Percentiles rank a stretch among this genome's conserved stretches.
Evolutionary conservation across 495 filamentous ascomycete genomes (phyloP).

Genomic region (Penicillium chermesinum): DNA sequence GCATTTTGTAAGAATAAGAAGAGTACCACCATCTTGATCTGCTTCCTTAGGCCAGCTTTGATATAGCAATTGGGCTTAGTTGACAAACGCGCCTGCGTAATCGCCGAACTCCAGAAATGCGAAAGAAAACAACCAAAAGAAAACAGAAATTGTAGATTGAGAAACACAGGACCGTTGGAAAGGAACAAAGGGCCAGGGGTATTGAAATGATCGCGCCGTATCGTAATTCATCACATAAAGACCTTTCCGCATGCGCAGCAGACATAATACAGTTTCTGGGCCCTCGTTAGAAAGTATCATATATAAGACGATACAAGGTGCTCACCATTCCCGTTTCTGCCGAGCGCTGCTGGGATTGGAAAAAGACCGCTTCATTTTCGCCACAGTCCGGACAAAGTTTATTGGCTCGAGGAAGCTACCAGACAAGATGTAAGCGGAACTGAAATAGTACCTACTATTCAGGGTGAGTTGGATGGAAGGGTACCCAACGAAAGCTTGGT

Average conservation of each 20-base stretch:
- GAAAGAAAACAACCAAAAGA: constrained; percentile 1
- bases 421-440: too few species aligned
- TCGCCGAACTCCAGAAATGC: constrained; percentile 13
- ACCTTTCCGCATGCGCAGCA: constrained; percentile 90
- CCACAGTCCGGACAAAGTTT: constrained; percentile 78
- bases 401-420: constrained; percentile 85
- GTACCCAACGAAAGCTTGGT: too few species aligned
- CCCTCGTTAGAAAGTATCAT: constrained; percentile 2
- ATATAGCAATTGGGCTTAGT: not conserved
- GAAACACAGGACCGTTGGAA: constrained; percentile 9
- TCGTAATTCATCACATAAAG: constrained; percentile 51
- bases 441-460: too few species aligned
- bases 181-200: constrained; percentile 28
- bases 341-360: constrained; percentile 95
- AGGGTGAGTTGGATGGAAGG: too few species aligned
- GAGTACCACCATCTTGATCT: too few species aligned
- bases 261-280: constrained; percentile 93
- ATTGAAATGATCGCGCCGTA: constrained; percentile 27
- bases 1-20: constrained; percentile 11
- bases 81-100: not conserved
- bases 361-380: constrained; percentile 88
- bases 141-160: not conserved
- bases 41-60: too few species aligned
- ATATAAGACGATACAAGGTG: too few species aligned
- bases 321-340: constrained; percentile 97